Conservation (phyloP, 495 filamentous ascomycete species). For the Tuber brumale region DNA sequence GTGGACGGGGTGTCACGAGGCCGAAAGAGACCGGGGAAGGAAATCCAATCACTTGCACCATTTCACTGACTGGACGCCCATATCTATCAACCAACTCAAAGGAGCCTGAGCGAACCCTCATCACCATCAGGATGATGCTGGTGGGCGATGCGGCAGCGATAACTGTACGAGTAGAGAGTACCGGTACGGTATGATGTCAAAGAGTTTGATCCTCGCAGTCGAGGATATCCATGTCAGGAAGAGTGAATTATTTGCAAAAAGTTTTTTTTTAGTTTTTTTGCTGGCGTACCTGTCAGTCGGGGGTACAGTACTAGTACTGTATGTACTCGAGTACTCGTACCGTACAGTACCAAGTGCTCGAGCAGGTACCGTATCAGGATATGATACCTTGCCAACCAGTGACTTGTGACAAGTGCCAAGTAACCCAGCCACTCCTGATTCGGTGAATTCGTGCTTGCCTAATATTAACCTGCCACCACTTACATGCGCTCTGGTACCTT, state of each 20-base stretch:
- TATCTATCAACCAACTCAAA: slow-evolving; percentile 18
- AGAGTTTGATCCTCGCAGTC: slow-evolving; percentile 25
- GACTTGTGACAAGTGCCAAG: not conserved
- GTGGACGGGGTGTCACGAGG: slow-evolving; percentile 30
- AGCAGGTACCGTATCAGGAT: not conserved
- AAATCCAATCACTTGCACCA: slow-evolving; percentile 10
- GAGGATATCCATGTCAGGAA: slow-evolving; percentile 3
- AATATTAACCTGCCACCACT: not conserved
- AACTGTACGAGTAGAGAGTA: too few relatives aligned
- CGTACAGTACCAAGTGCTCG: not conserved
- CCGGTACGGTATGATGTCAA: slow-evolving; percentile 28
- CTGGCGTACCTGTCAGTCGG: not conserved
- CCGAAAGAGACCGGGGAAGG: slow-evolving; percentile 19
- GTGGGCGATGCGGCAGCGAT: slow-evolving; percentile 4
- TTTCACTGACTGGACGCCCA: slow-evolving; percentile 13
- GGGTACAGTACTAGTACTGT: too few relatives aligned
- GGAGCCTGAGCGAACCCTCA: slow-evolving; percentile 20
- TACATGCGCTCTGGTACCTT: not conserved
- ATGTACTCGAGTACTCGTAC: too few relatives aligned
- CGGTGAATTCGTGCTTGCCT: not conserved
- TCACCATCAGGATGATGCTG: slow-evolving; percentile 4
- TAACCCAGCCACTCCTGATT: not conserved
- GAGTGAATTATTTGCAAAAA: not conserved
- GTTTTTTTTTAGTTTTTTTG: not conserved
- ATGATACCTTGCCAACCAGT: not conserved